Evolutionary conservation across 805 yeast species (phyloP).

Genomic region (Ogataea angusta): DNA sequence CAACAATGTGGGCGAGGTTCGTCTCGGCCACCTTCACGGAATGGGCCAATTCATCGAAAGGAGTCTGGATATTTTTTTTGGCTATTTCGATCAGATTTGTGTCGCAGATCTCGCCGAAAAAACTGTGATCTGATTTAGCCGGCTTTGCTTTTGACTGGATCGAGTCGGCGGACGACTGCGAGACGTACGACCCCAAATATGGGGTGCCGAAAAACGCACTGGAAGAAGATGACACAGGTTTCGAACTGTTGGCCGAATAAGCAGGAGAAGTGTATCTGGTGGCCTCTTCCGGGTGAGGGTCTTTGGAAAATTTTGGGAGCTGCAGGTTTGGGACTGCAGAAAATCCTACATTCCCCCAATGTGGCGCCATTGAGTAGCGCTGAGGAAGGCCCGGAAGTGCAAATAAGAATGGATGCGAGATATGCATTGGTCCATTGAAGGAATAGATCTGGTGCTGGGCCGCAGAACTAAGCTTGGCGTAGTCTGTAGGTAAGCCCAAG

Average conservation of each 20-base stretch:
- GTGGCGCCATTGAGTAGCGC: slow-evolving; percentile 2
- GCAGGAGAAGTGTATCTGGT: no score
- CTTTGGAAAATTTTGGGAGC: slow-evolving; percentile 4
- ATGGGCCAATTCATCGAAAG: slow-evolving; percentile 36
- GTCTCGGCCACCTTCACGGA: slow-evolving; percentile 33
- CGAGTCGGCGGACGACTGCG: not conserved
- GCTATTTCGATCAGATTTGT: slow-evolving; percentile 38
- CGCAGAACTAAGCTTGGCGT: not conserved
- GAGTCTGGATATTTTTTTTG: slow-evolving; percentile 30
- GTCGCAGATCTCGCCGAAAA: slow-evolving; percentile 36
- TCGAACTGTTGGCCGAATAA: slow-evolving; percentile 1
- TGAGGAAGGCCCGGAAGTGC: slow-evolving; percentile 6
- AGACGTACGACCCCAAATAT: slow-evolving; percentile 8
- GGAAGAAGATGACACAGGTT: slow-evolving; percentile 11
- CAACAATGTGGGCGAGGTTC: slow-evolving; percentile 20
- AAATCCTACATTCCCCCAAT: not conserved
- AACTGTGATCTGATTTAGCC: slow-evolving; percentile 32
- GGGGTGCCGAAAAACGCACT: slow-evolving; percentile 11
- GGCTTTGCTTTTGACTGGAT: slow-evolving; percentile 24
- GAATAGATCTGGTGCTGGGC: slow-evolving; percentile 3
- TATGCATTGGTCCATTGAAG: slow-evolving; percentile 4
- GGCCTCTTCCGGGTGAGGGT: slow-evolving; percentile 6
- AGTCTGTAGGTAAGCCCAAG: not conserved
- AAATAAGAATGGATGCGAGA: slow-evolving; percentile 10
- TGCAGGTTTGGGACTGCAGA: slow-evolving; percentile 6